Conservation (phyloP, 108 stramenopile species). For the Skeletonema costatum region DNA sequence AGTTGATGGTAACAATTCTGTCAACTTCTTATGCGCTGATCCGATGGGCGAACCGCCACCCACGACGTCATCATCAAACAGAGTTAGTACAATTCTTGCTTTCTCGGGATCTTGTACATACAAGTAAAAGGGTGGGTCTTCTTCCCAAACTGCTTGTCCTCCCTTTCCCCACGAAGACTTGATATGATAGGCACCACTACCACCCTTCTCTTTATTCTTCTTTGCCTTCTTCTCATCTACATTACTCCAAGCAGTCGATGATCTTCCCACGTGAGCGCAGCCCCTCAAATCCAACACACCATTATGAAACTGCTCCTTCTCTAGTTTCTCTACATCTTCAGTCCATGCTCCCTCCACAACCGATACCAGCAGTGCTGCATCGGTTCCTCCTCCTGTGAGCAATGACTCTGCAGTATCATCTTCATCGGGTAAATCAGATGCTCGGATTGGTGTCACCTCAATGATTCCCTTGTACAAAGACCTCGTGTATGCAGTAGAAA, state of each 20-base stretch:
- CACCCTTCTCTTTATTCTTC: conserved; percentile 44
- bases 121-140: conserved; percentile 75
- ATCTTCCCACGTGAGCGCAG: conserved; percentile 77
- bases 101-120: conserved; percentile 78
- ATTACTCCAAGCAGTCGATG: conserved; percentile 79
- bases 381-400: conserved; percentile 72
- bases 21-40: conserved; percentile 55
- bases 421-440: conserved; percentile 71
- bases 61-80: conserved; percentile 78
- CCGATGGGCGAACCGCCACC: conserved; percentile 64
- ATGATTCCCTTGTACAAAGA: conserved; percentile 73
- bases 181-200: conserved; percentile 74
- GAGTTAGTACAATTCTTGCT: conserved; percentile 68
- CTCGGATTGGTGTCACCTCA: conserved; percentile 62
- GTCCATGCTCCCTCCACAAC: conserved; percentile 78
- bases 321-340: conserved; percentile 71
- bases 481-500: conserved; percentile 63
- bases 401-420: conserved; percentile 66
- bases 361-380: conserved; percentile 63
- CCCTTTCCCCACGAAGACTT: conserved; percentile 64
- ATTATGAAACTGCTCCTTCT: conserved; percentile 76
- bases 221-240: conserved; percentile 63
- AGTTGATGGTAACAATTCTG: conserved; percentile 56
- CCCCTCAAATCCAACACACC: conserved; percentile 75
- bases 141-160: conserved; percentile 75